These are phyloP conservation scores for Lipomyces yamadae DNA, from an alignment of 805 yeast genomes.

Conservation along the genomic window DNA sequence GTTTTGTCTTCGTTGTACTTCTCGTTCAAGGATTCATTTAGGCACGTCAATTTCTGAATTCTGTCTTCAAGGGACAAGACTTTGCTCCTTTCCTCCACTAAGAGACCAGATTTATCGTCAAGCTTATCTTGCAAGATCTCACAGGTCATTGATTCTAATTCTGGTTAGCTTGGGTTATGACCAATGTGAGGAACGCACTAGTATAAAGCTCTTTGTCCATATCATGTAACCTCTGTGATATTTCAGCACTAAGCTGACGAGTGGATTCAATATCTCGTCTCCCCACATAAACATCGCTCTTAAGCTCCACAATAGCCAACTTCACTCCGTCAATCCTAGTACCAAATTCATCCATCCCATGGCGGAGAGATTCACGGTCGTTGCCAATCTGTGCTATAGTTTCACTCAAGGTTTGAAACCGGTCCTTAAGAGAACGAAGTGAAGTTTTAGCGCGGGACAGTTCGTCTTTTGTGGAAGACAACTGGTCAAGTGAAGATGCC, in stretches of 20 bases:
- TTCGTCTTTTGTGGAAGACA: constrained; percentile 17
- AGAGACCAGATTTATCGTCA: constrained; percentile 30
- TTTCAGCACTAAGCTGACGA: neutral
- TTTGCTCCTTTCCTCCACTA: constrained; percentile 33
- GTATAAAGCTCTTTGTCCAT: constrained; percentile 20
- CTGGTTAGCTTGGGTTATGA: neutral
- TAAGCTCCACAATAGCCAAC: constrained; percentile 21
- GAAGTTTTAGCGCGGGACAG: constrained; percentile 11
- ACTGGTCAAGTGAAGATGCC: neutral
- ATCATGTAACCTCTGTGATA: constrained; percentile 10
- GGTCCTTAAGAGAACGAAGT: constrained; percentile 10
- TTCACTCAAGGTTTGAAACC: constrained; percentile 4
- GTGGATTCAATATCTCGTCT: constrained; percentile 7
- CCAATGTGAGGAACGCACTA: constrained; percentile 1
- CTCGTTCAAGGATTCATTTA: constrained; percentile 9
- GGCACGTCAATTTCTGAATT: constrained; percentile 7
- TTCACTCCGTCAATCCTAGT: constrained; percentile 19
- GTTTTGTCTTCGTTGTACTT: constrained; percentile 5
- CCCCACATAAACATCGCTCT: constrained; percentile 16
- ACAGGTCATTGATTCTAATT: constrained; percentile 23
- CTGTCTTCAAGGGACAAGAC: constrained; percentile 27
- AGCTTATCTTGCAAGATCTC: constrained; percentile 25
- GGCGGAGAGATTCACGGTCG: constrained; percentile 20
- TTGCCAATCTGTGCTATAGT: constrained; percentile 11
- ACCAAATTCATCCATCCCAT: constrained; percentile 25